Conservation (phyloP, 2,329 filamentous ascomycete species). For the Colletotrichum euphorbiae region DNA sequence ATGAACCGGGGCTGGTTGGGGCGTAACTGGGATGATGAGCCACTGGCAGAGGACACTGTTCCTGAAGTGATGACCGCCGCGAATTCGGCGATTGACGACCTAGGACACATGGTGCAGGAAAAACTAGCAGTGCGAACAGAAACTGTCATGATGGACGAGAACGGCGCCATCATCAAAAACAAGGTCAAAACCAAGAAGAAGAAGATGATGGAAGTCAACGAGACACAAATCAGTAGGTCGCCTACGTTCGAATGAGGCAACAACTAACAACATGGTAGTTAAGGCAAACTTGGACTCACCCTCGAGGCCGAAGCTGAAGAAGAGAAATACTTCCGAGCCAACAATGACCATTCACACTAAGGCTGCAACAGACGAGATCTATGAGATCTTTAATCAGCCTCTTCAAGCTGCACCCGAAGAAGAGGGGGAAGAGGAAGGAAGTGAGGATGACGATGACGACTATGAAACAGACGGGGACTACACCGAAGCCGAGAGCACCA, state of each 20-base stretch:
- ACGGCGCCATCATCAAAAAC: conserved; percentile 62
- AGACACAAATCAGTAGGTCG: conserved; percentile 88
- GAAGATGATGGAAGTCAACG: conserved; percentile 86
- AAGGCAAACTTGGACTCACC: conserved; percentile 95
- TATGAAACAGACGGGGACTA: conserved; percentile 82
- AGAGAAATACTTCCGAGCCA: conserved; percentile 81
- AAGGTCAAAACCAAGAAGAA: conserved; percentile 73
- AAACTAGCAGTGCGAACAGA: conserved; percentile 60
- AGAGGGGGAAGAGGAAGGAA: conserved; percentile 52
- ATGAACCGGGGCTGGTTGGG: conserved; percentile 77
- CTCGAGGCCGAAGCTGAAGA: conserved; percentile 83
- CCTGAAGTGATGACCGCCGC: conserved; percentile 28
- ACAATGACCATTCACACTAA: conserved; percentile 98
- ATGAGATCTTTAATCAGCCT: conserved; percentile 95
- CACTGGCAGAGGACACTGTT: conserved; percentile 28
- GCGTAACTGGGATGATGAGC: conserved; percentile 61
- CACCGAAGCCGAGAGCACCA: conserved; percentile 86
- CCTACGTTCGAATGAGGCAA: neutral
- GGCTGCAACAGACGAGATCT: conserved; percentile 96
- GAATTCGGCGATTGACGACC: conserved; percentile 40
- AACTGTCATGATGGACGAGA: conserved; percentile 66
- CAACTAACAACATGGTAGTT: conserved; percentile 65
- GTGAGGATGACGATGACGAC: conserved; percentile 71
- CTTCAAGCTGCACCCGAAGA: conserved; percentile 55
- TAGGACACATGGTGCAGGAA: conserved; percentile 45